Conservation (phyloP, 2,329 filamentous ascomycete species). For the Periglandula ipomoeae region DNA sequence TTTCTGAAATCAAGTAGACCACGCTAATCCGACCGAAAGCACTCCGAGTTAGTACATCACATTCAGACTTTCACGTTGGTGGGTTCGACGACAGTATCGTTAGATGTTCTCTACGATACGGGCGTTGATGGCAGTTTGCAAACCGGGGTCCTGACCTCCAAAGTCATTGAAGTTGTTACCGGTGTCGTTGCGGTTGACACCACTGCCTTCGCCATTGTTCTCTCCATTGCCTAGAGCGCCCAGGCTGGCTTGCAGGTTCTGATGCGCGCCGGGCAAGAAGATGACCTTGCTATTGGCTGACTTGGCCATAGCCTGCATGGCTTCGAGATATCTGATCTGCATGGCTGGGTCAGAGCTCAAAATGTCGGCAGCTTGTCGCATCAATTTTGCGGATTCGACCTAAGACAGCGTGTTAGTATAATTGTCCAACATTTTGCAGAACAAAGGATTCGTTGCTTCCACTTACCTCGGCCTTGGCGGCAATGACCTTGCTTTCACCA, state of each 20-base stretch:
- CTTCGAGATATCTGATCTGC: constrained; percentile 96
- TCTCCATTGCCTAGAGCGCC: constrained; percentile 32
- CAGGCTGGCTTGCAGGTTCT: constrained; percentile 43
- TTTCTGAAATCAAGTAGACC: constrained; percentile 27
- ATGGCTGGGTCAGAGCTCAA: constrained; percentile 86
- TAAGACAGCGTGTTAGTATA: constrained; percentile 11
- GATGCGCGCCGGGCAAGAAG: constrained; percentile 57
- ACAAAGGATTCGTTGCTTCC: not conserved
- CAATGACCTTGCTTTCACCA: constrained; percentile 96
- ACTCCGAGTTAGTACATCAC: constrained; percentile 22
- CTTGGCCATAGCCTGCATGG: constrained; percentile 99
- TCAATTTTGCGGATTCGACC: constrained; percentile 91
- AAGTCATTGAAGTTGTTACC: constrained; percentile 37
- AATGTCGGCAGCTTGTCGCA: constrained; percentile 89
- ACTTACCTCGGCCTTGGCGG: constrained; percentile 72
- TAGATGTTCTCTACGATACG: constrained; percentile 81
- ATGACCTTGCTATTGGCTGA: constrained; percentile 82
- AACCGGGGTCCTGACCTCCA: constrained; percentile 46
- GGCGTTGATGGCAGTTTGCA: constrained; percentile 75
- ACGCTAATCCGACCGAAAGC: constrained; percentile 20
- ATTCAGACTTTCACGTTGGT: constrained; percentile 9
- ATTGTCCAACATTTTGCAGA: not conserved
- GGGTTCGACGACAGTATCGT: constrained; percentile 15
- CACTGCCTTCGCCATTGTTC: constrained; percentile 34
- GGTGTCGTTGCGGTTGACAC: constrained; percentile 36